Evolutionary conservation across 2,329 filamentous ascomycete species (phyloP), one percentile per base, ranked within the genome.

Genomic region (Thielaviopsis populi): DNA sequence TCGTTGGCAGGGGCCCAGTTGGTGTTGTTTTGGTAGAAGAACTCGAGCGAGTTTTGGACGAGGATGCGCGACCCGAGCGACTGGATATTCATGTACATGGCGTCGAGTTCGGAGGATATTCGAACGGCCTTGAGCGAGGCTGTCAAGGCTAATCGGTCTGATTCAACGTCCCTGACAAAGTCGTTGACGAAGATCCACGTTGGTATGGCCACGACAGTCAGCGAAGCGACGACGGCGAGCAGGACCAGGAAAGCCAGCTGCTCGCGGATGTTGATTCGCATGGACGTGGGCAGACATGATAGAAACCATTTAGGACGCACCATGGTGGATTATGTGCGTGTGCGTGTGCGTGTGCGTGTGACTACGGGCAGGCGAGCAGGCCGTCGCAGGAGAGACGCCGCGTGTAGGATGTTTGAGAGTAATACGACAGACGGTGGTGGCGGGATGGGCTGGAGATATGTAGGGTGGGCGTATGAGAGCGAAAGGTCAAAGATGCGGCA

Each of bases 41-140:
- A 69, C 61, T 69, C 68, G 40, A 87, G 72, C 4, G 80, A 77
- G 17, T 75, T 65, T 69, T 87, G 84, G 19, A 87, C 73, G 24
- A 86, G 71, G 22, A 86, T 72, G 66, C 84, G 78, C 0, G 88
- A 91, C 6, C 86, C 78, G 54, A 94, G 86, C 63, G 87, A 86
- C 63, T 80, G 78, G 70, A 85, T 87, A 66, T 84, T 86, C 40
- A 87, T 87, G 74, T 91, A 83, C 68, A 95, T 83, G 61, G 96
- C 80, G 61, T 89, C 79, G 63, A 96, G 81, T 71, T 90, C 88
- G 62, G 89, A 86, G 5, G 87, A 79, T 67, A 96, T 80, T 71
- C 92, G 87, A 37, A 88, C 85, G 22, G 91, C 87, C 73, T 96
- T 96, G 71, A 96, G 83, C 2, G 88, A 91, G 6, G 91, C 91